Evolutionary conservation across 257 asterid species (phyloP), one percentile per base, ranked within the genome.

Genomic region (Marsdenia floribunda): DNA sequence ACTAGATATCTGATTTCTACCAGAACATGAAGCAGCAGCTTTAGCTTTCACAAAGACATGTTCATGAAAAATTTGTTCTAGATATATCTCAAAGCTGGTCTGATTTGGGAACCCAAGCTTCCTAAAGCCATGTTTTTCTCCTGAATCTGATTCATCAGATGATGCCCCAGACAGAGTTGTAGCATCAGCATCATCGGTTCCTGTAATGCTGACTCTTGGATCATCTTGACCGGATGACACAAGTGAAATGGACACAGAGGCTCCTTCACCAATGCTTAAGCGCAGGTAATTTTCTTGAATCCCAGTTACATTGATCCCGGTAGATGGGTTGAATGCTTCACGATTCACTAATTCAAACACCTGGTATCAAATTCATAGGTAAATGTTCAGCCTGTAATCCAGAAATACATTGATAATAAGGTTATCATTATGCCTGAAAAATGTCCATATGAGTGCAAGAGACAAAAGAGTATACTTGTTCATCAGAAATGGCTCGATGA

Each of bases 321-420:
- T 73, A 64, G 96, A 85, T 73, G 97, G 88, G 77, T 80, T 86
- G 77, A 93, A 90, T 59, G 97, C 98, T 83, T 92, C 98, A 44
- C 96, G 98, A 79, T 84, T 90, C 73, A 95, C 96, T 87, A 92
- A 90, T 80, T 90, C 96, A 71, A 95, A 95, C 76, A 92, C 96
- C 99, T 95, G 88, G 60, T 79, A 72, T 55, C 71, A 71, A 69
- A 73, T 65, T 21, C 63, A 49, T 47, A 78, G 57, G 63, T 54
- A 66, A 37, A 73, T 54, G 59, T 19, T 73, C 78, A 77, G 65
- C 67, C 67, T 9, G 58, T 59, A 54, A 37, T 40, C 72, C 71
- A 63, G 74, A 71, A 75, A 70, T 15, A 73, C 9, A 78, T 33
- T 46, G 63, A 33, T 66, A 29, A 16, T 14, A 42, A 37, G 73